Base-by-base conservation (phyloP, 371 early-diverging fungal species). In the Apophysomyces variabilis region DNA sequence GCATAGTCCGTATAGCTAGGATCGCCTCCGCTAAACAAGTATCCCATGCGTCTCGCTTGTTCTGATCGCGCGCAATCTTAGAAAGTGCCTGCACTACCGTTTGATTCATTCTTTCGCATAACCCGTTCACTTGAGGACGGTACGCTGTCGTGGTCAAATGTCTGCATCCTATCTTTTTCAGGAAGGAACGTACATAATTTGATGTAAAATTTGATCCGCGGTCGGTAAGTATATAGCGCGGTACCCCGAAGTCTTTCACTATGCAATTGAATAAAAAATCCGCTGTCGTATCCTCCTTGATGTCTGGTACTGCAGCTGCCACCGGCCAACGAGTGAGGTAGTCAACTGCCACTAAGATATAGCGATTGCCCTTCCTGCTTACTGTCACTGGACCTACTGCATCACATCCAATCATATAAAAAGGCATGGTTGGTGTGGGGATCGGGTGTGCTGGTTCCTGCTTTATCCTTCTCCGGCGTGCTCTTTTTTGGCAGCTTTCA, bases 21-120 rank as follows among this genome's bases (percentile, higher is more conserved):
- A 76, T n/a, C 0, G 72, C 65, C 0, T 61, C 3, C 0, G 35
- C 21, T 8, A 76, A 8, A 36, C 18, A 70, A 9, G 59, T 18
- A n/a, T 72, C 68, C 76, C 69, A 72, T 5, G 36, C 7, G 4
- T 57, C 4, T 0, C 35, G 11, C 7, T 13, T 14, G 32, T 56
- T 58, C 14, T 60, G 7, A 32, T 75, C 68, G 0, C 44, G 18
- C 1, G 11, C 43, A 1, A 75, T 7, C 56, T 75, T 68, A 2
- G 68, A 39, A 4, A 72, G 26, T 0, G 44, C 45, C 7, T 65
- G 39, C 0, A 64, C 66, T 0, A 71, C 11, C 0, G 67, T 76
- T 43, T 69, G 58, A 50, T 78, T 80, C 47, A 75, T 65, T 11
- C 82, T 45, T 64, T 85, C 75, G 3, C 72, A 72, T 7, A 71